phyloP scores from a whole-genome alignment of 805 yeast species.

The Monosporozyma aquatica region DNA sequence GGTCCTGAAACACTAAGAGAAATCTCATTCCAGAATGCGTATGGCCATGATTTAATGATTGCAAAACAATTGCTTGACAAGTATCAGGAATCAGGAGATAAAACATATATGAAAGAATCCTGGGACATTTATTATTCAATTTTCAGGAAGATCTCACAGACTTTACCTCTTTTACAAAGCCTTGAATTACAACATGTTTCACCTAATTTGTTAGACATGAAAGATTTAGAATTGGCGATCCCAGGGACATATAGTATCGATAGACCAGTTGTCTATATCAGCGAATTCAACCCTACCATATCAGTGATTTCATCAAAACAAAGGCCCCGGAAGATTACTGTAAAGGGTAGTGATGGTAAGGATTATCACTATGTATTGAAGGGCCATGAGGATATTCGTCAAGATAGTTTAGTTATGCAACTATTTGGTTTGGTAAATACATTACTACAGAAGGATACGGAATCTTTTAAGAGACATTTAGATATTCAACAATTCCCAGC shows the following conservation, averaged over 20 bases:
- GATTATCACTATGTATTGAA: conserved; percentile 74
- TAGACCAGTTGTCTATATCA: conserved; percentile 63
- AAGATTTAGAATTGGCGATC: conserved; percentile 74
- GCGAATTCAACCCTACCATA: conserved; percentile 70
- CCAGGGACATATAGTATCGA: conserved; percentile 92
- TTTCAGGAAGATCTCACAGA: conserved; percentile 82
- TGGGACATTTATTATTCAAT: conserved; percentile 96
- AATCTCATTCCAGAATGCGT: conserved; percentile 83
- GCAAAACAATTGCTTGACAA: conserved; percentile 91
- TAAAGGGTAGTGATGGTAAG: conserved; percentile 86
- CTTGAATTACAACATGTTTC: conserved; percentile 90
- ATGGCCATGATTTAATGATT: conserved; percentile 85
- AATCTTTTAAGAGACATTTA: conserved; percentile 90
- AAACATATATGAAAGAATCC: conserved; percentile 85
- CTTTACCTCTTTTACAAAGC: conserved; percentile 75
- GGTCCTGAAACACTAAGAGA: conserved; percentile 93
- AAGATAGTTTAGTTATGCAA: conserved; percentile 96
- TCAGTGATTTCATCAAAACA: conserved; percentile 90
- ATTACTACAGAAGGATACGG: conserved; percentile 78
- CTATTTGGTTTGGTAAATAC: conserved; percentile 92
- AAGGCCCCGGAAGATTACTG: conserved; percentile 77
- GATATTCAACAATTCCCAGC: conserved; percentile 90
- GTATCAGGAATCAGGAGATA: conserved; percentile 76
- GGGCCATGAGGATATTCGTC: conserved; percentile 97
- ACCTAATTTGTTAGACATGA: conserved; percentile 73